Evolutionary conservation across 768 basidiomycete genomes (phyloP).

Genomic region (Suillus brevipes): DNA sequence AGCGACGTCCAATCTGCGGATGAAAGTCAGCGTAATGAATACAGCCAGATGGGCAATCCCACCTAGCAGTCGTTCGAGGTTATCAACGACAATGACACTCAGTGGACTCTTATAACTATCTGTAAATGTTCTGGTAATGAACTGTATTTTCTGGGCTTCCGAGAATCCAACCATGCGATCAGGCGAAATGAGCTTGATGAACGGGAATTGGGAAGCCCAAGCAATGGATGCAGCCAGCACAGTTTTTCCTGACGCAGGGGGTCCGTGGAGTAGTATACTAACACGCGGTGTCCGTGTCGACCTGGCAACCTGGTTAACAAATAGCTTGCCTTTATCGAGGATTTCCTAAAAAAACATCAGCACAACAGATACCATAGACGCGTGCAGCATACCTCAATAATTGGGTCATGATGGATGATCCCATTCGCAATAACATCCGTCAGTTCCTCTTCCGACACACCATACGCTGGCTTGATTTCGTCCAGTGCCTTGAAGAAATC

Average conservation of each 20-base stretch:
- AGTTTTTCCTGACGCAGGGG: constrained; percentile 91
- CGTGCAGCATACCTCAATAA: constrained; percentile 67
- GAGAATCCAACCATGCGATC: constrained; percentile 96
- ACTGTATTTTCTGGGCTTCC: constrained; percentile 88
- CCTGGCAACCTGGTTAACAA: constrained; percentile 91
- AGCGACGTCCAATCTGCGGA: constrained; percentile 90
- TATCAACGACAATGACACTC: constrained; percentile 95
- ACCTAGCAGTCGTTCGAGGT: constrained; percentile 91
- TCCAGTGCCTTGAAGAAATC: constrained; percentile 92
- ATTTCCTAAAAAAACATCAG: constrained; percentile 58
- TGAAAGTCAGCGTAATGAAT: not conserved
- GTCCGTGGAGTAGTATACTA: constrained; percentile 85
- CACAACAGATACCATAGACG: constrained; percentile 9
- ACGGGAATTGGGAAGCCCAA: constrained; percentile 90
- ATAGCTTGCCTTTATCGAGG: constrained; percentile 79
- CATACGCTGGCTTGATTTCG: constrained; percentile 95
- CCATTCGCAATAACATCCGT: constrained; percentile 93
- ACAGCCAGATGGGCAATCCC: constrained; percentile 20
- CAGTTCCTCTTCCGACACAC: constrained; percentile 96
- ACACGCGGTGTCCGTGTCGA: constrained; percentile 92
- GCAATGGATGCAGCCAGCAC: constrained; percentile 94
- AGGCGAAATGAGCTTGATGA: constrained; percentile 96
- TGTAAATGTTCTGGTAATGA: constrained; percentile 89
- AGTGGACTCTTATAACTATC: constrained; percentile 98
- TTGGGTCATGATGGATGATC: constrained; percentile 82